phyloP scores from a whole-genome alignment of 208 protist genomes.

The Acanthamoeba royreba region DNA sequence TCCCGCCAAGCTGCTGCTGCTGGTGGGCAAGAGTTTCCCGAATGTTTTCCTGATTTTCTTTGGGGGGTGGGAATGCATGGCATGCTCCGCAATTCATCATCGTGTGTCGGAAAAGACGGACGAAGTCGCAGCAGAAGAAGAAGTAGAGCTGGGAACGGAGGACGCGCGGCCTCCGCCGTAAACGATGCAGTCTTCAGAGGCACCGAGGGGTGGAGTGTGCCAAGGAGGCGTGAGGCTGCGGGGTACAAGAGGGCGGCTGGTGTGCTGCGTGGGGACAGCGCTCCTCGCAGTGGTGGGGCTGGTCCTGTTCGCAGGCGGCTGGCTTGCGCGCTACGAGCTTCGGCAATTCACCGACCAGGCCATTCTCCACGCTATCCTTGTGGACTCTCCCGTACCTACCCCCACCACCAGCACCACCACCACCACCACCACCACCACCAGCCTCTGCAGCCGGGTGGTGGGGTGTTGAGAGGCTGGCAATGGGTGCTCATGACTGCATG shows the following conservation, averaged over 20 bases:
- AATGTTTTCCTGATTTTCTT: too few species aligned
- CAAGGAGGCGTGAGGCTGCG: too few species aligned
- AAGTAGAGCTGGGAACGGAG: too few species aligned
- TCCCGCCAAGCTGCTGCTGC: too few species aligned
- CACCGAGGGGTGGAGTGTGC: neutral
- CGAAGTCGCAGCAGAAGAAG: too few species aligned
- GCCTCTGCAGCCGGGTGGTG: neutral
- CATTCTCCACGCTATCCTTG: neutral
- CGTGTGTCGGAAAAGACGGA: too few species aligned
- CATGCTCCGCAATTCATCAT: too few species aligned
- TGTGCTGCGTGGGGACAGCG: neutral
- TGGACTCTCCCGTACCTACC: neutral
- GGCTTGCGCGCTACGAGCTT: neutral
- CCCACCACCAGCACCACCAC: neutral
- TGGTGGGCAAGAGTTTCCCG: too few species aligned
- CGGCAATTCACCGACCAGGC: neutral
- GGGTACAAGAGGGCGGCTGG: neutral
- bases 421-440: neutral
- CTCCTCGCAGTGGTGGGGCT: neutral
- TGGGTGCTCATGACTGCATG: too few species aligned
- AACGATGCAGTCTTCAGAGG: neutral
- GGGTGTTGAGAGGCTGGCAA: neutral
- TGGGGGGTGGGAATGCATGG: too few species aligned
- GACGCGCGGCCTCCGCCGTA: too few species aligned
- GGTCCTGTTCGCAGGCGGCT: neutral